Base-by-base conservation (phyloP, 1,139 yeast species). In the Geotrichum siamense region DNA sequence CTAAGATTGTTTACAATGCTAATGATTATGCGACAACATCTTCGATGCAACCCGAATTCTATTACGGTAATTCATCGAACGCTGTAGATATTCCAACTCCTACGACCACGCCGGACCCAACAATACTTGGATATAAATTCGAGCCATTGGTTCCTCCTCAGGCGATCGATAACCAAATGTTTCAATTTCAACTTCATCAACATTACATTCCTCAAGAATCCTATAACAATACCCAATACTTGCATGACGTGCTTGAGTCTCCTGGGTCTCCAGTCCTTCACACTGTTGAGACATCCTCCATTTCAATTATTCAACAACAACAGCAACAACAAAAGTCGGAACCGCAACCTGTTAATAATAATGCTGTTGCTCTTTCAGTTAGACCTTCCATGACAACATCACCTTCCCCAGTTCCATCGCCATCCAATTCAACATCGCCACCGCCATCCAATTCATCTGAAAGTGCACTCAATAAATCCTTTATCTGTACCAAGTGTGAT, bases 401-500 rank as follows among this genome's bases (percentile, higher is more conserved):
- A n/a, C 15, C n/a, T 28, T 20, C 37, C 13, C 27, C 37, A n/a
- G 8, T 20, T 5, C 21, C 37, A 13, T 9, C 25, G 6, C 5
- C 15, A 9, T 15, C 27, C n/a, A 19, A 33, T 33, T 33, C 37
- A 9, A 15, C 25, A 3, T 33, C 26, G 16, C 34, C 34, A 16
- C 17, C 34, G 12, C 34, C 34, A 5, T 12, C 9, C 34, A 19
- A 30, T 19, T 30, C 34, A 30, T 30, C 34, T 17, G 34, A 19
- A 17, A 9, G n/a, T 13, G 34, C 15, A 12, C 26, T 50, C 9
- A 41, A 51, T 36, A 60, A 60, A 49, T 51, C 56, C 17, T 62
- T 62, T 50, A 59, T 58, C 29, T 62, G 67, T 46, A 54, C 55
- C 33, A 56, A 60, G 41, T 62, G 67, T 52, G 49, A 51, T 43